Conservation (phyloP, 306 rosid genomes). For the Malus sylvestris region DNA sequence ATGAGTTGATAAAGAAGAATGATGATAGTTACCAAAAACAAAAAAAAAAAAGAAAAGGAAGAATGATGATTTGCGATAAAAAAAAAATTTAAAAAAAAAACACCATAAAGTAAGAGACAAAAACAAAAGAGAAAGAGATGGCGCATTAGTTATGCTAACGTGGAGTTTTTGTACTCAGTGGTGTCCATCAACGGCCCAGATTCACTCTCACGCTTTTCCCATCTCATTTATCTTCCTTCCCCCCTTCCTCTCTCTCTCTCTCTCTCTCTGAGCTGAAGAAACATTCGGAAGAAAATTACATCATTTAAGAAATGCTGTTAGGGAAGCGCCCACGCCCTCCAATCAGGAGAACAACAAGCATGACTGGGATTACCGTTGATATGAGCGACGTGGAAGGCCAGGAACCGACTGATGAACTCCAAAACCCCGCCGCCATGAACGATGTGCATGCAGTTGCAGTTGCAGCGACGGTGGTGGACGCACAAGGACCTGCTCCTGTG, state of each 20-base stretch:
- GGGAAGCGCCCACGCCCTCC: too few relatives aligned
- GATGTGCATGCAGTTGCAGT: constrained; percentile 6
- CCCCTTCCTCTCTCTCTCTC: constrained; percentile 16
- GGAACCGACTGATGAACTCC: too few relatives aligned
- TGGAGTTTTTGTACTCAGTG: constrained; percentile 19
- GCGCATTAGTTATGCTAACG: constrained; percentile 3
- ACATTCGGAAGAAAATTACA: background rate
- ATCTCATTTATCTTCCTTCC: constrained; percentile 35
- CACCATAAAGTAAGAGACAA: background rate
- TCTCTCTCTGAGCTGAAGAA: background rate
- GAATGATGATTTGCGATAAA: background rate
- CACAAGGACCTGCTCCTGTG: background rate
- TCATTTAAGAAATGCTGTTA: too few relatives aligned
- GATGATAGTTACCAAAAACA: background rate
- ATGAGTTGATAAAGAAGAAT: background rate
- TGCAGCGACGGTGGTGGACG: background rate
- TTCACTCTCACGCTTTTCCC: constrained; percentile 24
- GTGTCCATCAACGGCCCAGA: constrained; percentile 55
- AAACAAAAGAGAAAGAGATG: background rate
- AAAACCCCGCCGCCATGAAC: constrained; percentile 45
- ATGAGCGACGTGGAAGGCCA: too few relatives aligned
- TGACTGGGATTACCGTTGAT: too few relatives aligned
- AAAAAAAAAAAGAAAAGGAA: background rate
- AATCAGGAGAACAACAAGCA: too few relatives aligned
- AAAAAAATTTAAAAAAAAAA: background rate